These are phyloP conservation scores for Ophiosphaerella herpotricha DNA, from an alignment of 2,329 filamentous ascomycete genomes.

Conservation along the genomic window DNA sequence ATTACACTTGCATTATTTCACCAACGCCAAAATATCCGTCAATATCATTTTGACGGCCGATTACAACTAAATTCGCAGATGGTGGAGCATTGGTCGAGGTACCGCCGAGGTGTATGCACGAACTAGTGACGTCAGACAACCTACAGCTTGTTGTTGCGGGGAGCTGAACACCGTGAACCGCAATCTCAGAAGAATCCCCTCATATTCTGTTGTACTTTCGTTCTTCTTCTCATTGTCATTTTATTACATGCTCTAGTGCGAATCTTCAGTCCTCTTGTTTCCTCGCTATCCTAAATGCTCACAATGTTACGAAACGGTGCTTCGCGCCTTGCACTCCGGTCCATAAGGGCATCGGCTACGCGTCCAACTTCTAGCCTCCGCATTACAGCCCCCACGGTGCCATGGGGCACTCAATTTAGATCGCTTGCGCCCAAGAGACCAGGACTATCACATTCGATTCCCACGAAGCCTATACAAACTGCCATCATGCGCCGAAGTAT, in stretches of 20 bases:
- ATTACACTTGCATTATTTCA: too few relatives aligned
- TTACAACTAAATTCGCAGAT: too few relatives aligned
- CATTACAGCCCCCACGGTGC: conserved; percentile 27
- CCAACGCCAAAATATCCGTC: background rate
- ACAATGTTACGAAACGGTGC: conserved; percentile 53
- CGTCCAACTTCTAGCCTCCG: conserved; percentile 34
- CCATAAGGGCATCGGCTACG: conserved; percentile 37
- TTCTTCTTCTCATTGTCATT: background rate
- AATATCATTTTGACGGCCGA: background rate
- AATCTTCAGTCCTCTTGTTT: background rate
- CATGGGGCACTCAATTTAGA: conserved; percentile 51
- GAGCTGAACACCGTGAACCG: conserved; percentile 11
- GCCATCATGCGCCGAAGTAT: conserved; percentile 49
- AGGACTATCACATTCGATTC: conserved; percentile 32
- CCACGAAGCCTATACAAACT: conserved; percentile 39
- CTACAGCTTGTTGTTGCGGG: conserved; percentile 4
- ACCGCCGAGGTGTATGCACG: background rate
- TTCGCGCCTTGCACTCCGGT: conserved; percentile 48
- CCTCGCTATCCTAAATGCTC: conserved; percentile 1
- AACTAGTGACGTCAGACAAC: conserved; percentile 1
- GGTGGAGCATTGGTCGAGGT: background rate
- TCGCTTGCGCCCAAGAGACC: conserved; percentile 45
- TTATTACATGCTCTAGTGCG: background rate
- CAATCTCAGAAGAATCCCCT: conserved; percentile 1
- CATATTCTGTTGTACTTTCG: conserved; percentile 3